These are phyloP conservation scores for Casaregolazyma suthepensis DNA, from an alignment of 1,139 yeast genomes.

Conservation along the genomic window DNA sequence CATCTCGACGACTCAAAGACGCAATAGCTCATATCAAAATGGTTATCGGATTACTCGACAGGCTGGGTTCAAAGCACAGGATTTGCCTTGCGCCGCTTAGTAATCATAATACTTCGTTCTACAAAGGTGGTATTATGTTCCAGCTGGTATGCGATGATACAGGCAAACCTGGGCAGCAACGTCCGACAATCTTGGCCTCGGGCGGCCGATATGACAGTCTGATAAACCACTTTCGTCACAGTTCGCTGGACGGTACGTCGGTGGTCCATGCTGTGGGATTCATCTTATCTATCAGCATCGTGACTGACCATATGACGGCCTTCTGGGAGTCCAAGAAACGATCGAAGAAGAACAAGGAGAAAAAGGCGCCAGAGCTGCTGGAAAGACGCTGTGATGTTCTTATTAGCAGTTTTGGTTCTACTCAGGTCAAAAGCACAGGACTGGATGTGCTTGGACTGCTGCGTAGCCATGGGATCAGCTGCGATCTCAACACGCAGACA, in stretches of 20 bases:
- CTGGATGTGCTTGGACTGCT: slow-evolving; percentile 54
- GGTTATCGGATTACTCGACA: slow-evolving; percentile 48
- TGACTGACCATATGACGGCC: slow-evolving; percentile 44
- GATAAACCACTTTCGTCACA: slow-evolving; percentile 55
- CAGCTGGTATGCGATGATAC: slow-evolving; percentile 63
- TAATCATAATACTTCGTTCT: slow-evolving; percentile 74
- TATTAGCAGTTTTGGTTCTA: slow-evolving; percentile 57
- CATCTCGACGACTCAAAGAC: slow-evolving; percentile 53
- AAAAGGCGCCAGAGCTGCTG: slow-evolving; percentile 17
- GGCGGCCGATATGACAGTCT: slow-evolving; percentile 89
- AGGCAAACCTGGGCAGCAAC: slow-evolving; percentile 18
- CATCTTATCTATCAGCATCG: slow-evolving; percentile 60
- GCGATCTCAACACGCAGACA: slow-evolving; percentile 55
- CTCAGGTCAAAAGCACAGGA: slow-evolving; percentile 46
- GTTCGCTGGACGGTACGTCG: slow-evolving; percentile 37
- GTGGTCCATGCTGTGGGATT: slow-evolving; percentile 75
- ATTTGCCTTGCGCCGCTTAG: slow-evolving; percentile 64
- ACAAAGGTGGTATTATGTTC: slow-evolving; percentile 78
- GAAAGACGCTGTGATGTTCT: slow-evolving; percentile 67
- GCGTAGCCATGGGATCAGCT: slow-evolving; percentile 67
- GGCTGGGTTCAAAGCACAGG: slow-evolving; percentile 51
- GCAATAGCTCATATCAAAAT: slow-evolving; percentile 55
- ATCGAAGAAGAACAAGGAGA: slow-evolving; percentile 11
- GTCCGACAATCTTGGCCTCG: slow-evolving; percentile 53
- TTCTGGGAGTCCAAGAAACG: slow-evolving; percentile 23